These are phyloP conservation scores for Datisca glomerata DNA, from an alignment of 306 rosid genomes.

Conservation along the genomic window DNA sequence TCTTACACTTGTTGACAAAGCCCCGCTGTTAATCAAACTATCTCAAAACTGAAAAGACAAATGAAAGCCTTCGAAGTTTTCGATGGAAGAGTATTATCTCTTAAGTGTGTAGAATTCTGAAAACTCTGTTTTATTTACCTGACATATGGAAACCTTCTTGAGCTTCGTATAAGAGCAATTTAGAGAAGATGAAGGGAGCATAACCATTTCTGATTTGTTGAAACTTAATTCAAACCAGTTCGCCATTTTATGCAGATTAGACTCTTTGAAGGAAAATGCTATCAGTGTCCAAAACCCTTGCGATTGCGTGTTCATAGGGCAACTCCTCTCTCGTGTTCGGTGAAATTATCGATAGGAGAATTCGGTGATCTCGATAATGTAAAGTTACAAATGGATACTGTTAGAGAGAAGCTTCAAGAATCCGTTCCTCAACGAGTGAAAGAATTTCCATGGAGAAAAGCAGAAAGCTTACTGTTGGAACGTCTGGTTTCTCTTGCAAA, in stretches of 20 bases:
- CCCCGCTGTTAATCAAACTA: no score
- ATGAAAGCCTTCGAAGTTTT: no score
- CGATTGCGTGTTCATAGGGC: background rate
- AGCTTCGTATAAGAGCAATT: background rate
- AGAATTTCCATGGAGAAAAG: slow-evolving; percentile 30
- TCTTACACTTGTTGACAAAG: no score
- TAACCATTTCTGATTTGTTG: background rate
- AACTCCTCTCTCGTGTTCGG: slow-evolving; percentile 1
- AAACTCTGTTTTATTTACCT: no score
- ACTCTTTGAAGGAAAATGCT: slow-evolving; percentile 6
- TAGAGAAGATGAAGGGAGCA: no score
- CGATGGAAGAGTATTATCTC: no score
- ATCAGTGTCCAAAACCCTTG: slow-evolving; percentile 5
- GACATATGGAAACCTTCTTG: no score
- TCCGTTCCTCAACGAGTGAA: slow-evolving; percentile 25
- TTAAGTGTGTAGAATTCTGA: no score
- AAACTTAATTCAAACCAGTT: background rate
- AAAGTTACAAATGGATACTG: slow-evolving; percentile 4
- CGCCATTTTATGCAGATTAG: slow-evolving; percentile 17
- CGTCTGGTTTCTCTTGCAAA: slow-evolving; percentile 16
- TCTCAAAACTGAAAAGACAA: no score
- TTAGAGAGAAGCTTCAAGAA: slow-evolving; percentile 26
- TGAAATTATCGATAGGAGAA: slow-evolving; percentile 19
- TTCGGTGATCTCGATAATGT: slow-evolving; percentile 13
- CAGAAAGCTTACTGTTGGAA: slow-evolving; percentile 17